Percentiles rank a stretch among this genome's conserved stretches.
These are phyloP conservation scores for Backusella luteola DNA, from an alignment of 192 early-diverging fungal genomes.

Conservation along the genomic window DNA sequence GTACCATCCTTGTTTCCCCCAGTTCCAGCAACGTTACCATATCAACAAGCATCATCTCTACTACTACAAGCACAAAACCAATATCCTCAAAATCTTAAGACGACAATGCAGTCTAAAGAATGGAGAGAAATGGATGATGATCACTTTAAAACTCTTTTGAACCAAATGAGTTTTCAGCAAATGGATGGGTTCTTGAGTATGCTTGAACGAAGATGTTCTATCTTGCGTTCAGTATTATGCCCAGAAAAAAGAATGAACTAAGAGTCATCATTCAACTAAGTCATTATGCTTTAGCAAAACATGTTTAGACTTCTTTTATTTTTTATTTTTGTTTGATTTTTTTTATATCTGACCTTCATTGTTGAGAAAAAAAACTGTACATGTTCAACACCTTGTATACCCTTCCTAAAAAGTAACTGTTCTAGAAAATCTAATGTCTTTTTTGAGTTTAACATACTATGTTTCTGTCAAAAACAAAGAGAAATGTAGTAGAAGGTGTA, in stretches of 20 bases:
- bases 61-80: not conserved
- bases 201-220: constrained; percentile 56
- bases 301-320: not conserved
- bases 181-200: constrained; percentile 52
- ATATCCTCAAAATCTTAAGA: not conserved
- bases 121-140: constrained; percentile 30
- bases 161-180: constrained; percentile 47
- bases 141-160: constrained; percentile 28
- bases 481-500: not conserved
- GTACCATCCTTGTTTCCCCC: not conserved
- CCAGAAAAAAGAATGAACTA: not conserved
- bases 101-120: not conserved
- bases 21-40: not conserved
- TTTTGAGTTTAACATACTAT: not conserved
- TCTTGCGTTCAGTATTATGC: constrained; percentile 31
- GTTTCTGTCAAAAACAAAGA: not conserved
- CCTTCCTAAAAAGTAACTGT: not conserved
- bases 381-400: not conserved
- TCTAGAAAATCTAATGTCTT: not conserved
- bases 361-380: not conserved
- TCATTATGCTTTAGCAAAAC: not conserved
- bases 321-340: not conserved
- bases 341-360: not conserved
- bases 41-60: not conserved
- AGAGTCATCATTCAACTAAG: not conserved